phyloP scores from a whole-genome alignment of 495 filamentous ascomycete species.

The Thermothielavioides terrestris region DNA sequence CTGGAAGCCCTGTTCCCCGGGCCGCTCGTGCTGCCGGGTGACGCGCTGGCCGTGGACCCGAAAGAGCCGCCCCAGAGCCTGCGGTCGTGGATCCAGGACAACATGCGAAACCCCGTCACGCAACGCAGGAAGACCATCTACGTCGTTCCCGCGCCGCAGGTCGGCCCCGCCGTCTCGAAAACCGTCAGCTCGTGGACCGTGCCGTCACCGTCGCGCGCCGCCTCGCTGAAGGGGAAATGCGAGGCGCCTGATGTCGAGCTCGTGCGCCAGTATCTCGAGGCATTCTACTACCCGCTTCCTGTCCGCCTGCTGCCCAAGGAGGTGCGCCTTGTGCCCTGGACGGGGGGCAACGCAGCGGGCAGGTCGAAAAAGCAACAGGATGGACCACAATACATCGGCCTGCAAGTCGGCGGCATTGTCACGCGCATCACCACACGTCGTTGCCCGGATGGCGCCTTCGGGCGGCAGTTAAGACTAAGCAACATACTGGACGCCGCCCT shows the following conservation, averaged over 20 bases:
- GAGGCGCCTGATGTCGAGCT: conserved; percentile 25
- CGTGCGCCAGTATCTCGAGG: conserved; percentile 44
- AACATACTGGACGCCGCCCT: conserved; percentile 56
- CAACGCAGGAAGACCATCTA: conserved; percentile 44
- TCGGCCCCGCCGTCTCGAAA: conserved; percentile 21
- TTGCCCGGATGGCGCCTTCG: conserved; percentile 40
- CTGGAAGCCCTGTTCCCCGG: conserved; percentile 42
- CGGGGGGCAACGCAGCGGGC: conserved; percentile 1
- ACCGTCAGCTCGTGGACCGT: conserved; percentile 33
- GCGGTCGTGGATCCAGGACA: conserved; percentile 42
- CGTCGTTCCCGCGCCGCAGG: conserved; percentile 37
- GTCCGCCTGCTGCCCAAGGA: conserved; percentile 37
- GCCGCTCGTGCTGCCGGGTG: conserved; percentile 51
- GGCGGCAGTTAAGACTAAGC: conserved; percentile 51
- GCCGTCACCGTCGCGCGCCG: conserved; percentile 11
- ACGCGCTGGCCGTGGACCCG: conserved; percentile 50
- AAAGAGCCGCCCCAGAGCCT: conserved; percentile 50
- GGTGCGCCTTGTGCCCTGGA: conserved; percentile 42
- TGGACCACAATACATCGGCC: conserved; percentile 35
- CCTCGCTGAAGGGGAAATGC: neutral
- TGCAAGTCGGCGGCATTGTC: conserved; percentile 26
- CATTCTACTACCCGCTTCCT: conserved; percentile 53
- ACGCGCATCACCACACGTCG: conserved; percentile 49
- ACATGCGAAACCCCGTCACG: conserved; percentile 47
- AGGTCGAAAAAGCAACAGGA: neutral